Evolutionary conservation across 768 basidiomycete species (phyloP), one percentile per base, ranked within the genome.

Genomic region (Collybiopsis confluens): DNA sequence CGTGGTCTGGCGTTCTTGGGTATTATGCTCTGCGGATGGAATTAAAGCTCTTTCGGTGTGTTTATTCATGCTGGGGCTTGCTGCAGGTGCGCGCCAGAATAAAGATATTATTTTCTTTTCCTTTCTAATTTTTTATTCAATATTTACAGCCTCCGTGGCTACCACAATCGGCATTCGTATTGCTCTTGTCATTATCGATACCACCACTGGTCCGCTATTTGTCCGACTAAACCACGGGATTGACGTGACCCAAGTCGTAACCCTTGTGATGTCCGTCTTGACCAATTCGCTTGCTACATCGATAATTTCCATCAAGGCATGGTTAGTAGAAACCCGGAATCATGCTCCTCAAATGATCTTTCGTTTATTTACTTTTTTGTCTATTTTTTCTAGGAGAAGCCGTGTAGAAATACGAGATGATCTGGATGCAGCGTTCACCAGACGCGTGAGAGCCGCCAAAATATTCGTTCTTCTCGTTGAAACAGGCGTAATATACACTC

Each of bases 211-310:
- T 6, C 51, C 54, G 1, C 15, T 24, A 6, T 11, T 33, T 41
- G 56, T 20, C 30, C 42, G 35, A 21, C 7, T 61, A 3, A 20
- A 1, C 10, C 28, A 18, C 6, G 58, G 50, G 4, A 56, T 59
- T 40, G 18, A 61, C 33, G 27, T 51, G 20, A 46, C 56, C 5
- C 62, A 63, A n/a, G 48, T 58, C 3, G 16, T 43, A 2, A 56
- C 30, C 8, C 11, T 60, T 3, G 36, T 37, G 2, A 23, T 55
- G 21, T 62, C 62, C 0, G 27, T 62, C 2, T 8, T 59, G 15
- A 61, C 56, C 4, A 61, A 61, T 26, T 16, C 57, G 2, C 23
- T 56, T 3, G 56, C 61, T 1, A 60, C 58, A 2, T 54, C 26
- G 16, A 47, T 58, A n/a, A 54, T 62, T 2, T 51, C 43, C 1